Percentiles rank a stretch among this genome's conserved stretches.
Evolutionary conservation across 208 protist genomes (phyloP).

Genomic region (Trypanosoma melophagium): DNA sequence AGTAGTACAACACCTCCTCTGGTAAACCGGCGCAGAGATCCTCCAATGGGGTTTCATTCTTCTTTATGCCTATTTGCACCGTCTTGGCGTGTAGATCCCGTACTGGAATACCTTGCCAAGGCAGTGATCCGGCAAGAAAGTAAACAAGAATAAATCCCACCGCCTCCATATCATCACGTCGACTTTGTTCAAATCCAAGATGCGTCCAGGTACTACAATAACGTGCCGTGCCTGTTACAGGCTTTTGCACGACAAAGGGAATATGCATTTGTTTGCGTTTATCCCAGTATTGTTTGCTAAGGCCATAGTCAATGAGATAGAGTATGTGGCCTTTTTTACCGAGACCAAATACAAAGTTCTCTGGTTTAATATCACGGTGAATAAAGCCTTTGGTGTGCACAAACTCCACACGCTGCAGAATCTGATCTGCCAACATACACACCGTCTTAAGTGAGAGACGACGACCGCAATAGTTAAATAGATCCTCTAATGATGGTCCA

Average conservation of each 20-base stretch:
- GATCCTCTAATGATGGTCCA: conserved; percentile 85
- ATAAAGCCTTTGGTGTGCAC: conserved; percentile 80
- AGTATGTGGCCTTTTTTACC: conserved; percentile 70
- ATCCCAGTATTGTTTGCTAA: conserved; percentile 98
- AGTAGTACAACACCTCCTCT: conserved; percentile 67
- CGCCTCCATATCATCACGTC: conserved; percentile 94
- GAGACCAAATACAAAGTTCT: conserved; percentile 87
- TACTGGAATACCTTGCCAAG: conserved; percentile 92
- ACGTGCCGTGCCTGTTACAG: conserved; percentile 98
- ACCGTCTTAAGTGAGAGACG: conserved; percentile 99
- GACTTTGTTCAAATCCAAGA: conserved; percentile 95
- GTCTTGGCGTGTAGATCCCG: conserved; percentile 76
- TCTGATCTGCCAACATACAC: conserved; percentile 99
- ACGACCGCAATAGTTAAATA: conserved; percentile 91
- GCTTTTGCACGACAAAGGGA: conserved; percentile 97
- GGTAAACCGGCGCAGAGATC: conserved; percentile 71
- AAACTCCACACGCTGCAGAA: conserved; percentile 89
- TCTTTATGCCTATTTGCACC: conserved; percentile 81
- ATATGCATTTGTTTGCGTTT: conserved; percentile 95
- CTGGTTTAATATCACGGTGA: conserved; percentile 91
- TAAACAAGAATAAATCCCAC: conserved; percentile 94
- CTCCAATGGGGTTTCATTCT: conserved; percentile 67
- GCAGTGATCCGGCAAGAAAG: conserved; percentile 88
- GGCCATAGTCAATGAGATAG: conserved; percentile 98
- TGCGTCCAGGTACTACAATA: conserved; percentile 99